Evolutionary conservation across 371 early-diverging fungal genomes (phyloP).

Genomic region (Coemansia linderi): DNA sequence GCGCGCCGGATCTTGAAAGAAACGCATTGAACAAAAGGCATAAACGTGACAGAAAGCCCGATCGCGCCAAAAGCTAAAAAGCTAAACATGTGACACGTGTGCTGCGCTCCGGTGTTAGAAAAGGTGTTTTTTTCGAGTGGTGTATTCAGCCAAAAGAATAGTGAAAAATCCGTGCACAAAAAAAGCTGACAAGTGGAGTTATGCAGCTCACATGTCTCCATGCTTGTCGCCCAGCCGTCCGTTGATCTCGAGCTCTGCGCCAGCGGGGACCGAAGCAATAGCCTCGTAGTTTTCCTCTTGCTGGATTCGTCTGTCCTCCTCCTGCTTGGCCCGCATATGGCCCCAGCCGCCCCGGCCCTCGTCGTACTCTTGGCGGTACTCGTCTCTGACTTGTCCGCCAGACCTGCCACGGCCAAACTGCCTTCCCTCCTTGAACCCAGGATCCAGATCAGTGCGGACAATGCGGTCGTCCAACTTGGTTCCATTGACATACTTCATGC

Average conservation of each 20-base stretch:
- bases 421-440: constrained; percentile 93
- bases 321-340: constrained; percentile 68
- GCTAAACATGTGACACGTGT: not conserved
- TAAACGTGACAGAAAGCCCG: not conserved
- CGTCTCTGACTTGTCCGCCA: constrained; percentile 96
- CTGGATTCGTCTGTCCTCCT: constrained; percentile 65
- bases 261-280: constrained; percentile 45
- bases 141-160: not conserved
- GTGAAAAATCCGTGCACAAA: not conserved
- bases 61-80: not conserved
- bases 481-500: constrained; percentile 91
- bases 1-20: not conserved
- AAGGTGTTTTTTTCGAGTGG: not conserved
- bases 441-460: constrained; percentile 96
- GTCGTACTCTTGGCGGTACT: constrained; percentile 92
- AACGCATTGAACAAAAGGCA: not conserved
- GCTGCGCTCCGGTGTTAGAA: not conserved
- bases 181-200: not conserved
- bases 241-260: constrained; percentile 42
- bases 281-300: constrained; percentile 59
- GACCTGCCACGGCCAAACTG: constrained; percentile 95
- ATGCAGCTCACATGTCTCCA: not conserved
- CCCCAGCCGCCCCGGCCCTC: constrained; percentile 98
- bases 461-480: constrained; percentile 94
- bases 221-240: constrained; percentile 30